These are phyloP conservation scores for Taphrina flavorubra DNA, from an alignment of 1,139 yeast species.

Conservation along the genomic window DNA sequence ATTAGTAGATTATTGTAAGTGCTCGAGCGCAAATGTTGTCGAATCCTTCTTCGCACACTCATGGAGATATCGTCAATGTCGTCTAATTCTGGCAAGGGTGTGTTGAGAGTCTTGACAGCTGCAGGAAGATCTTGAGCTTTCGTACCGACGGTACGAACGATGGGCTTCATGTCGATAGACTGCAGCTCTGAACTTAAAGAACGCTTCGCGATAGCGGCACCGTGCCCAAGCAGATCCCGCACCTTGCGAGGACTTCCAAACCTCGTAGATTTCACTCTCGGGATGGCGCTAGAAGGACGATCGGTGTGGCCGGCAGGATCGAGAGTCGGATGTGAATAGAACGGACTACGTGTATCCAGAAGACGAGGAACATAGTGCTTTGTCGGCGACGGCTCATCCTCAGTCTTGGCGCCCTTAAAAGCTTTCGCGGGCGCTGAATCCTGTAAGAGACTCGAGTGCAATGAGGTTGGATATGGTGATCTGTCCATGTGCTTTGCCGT, in stretches of 20 bases:
- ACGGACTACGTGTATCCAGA: not conserved
- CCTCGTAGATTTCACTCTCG: not conserved
- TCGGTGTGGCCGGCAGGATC: not conserved
- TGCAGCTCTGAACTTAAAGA: slow-evolving; percentile 4
- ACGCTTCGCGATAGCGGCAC: not conserved
- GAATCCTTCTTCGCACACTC: not conserved
- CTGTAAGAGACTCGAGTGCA: slow-evolving; percentile 4
- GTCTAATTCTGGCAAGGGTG: not conserved
- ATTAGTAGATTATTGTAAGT: not conserved
- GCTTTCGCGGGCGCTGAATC: not conserved
- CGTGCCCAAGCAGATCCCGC: not conserved
- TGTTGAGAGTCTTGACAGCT: not conserved
- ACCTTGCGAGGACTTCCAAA: slow-evolving; percentile 21
- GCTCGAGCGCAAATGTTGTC: not conserved
- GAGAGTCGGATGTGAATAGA: not conserved
- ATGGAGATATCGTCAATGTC: not conserved
- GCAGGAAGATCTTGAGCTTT: not conserved
- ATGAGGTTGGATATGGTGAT: slow-evolving; percentile 7
- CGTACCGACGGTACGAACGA: slow-evolving; percentile 3
- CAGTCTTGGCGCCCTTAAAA: not conserved
- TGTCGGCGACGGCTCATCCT: not conserved
- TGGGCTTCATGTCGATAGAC: slow-evolving; percentile 1
- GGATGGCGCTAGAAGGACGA: not conserved
- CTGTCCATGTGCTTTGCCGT: not conserved
- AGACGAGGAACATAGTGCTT: not conserved